Conservation (phyloP, 1,139 yeast genomes). For the Suhomyces coccinellae region DNA sequence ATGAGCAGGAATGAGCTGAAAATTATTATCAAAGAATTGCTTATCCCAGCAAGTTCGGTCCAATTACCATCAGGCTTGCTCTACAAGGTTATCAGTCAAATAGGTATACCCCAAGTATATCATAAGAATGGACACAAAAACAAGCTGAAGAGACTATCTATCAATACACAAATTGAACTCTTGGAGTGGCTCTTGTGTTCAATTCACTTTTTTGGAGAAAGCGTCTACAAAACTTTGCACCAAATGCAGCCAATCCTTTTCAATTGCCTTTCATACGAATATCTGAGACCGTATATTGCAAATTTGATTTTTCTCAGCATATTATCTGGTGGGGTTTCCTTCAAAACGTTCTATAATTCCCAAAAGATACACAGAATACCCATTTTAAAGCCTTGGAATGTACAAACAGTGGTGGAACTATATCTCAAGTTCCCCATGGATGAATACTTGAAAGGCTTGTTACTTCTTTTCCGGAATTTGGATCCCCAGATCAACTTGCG, state of each 20-base stretch:
- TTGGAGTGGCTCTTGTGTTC: slow-evolving; percentile 35
- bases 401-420: slow-evolving; percentile 34
- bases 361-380: slow-evolving; percentile 13
- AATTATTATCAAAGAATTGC: slow-evolving; percentile 11
- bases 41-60: slow-evolving; percentile 16
- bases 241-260: slow-evolving; percentile 35
- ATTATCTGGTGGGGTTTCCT: slow-evolving; percentile 16
- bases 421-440: slow-evolving; percentile 38
- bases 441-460: slow-evolving; percentile 26
- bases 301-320: slow-evolving; percentile 42
- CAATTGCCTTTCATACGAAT: slow-evolving; percentile 45
- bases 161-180: slow-evolving; percentile 25
- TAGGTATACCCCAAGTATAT: slow-evolving; percentile 33
- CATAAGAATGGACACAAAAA: slow-evolving; percentile 24
- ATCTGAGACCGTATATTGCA: slow-evolving; percentile 42
- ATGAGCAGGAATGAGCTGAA: slow-evolving; percentile 11
- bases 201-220: slow-evolving; percentile 29
- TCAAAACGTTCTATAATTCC: slow-evolving; percentile 14
- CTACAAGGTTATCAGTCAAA: slow-evolving; percentile 25
- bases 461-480: slow-evolving; percentile 26
- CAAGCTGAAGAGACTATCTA: slow-evolving; percentile 26
- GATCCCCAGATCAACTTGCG: slow-evolving; percentile 27
- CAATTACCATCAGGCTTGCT: slow-evolving; percentile 16
- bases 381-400: slow-evolving; percentile 42
- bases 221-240: slow-evolving; percentile 18